Base-by-base conservation (phyloP, 2,329 filamentous ascomycete species). In the Neonectria sp. region DNA sequence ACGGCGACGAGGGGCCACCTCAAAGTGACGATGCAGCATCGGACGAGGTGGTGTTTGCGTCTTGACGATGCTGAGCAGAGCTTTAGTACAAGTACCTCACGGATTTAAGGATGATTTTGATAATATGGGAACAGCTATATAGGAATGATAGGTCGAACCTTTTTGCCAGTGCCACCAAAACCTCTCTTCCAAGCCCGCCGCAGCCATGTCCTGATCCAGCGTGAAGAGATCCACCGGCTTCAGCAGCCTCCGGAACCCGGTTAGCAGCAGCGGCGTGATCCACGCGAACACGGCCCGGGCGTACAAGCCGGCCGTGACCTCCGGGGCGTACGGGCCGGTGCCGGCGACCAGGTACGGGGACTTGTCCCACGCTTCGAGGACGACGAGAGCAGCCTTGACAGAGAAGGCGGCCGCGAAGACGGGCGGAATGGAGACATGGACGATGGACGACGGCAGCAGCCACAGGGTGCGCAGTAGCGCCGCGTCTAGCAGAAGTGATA, bases 361-460 rank as follows among this genome's bases (percentile, higher is more conserved):
- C 73, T 85, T 85, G 60, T 78, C 80, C 61, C 74, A 71, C 2
- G 80, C 80, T 73, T 85, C 83, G 3, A 82, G 78, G 29, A 81
- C 70, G 21, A 82, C 67, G 17, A 81, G 62, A 0, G 66, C 72
- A n/a, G 77, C 65, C 68, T 84, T 85, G 33, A 82, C 60, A 6
- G 68, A 76, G 40, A 81, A 75, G 4, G 78, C 74, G n/a, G 75
- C 72, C 1, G 80, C 80, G 35, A 81, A 82, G 13, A 82, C 73
- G 46, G 75, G 75, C 2, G 75, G 74, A 8, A 82, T 75, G 21
- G 79, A 43, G 25, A 29, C 21, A 12, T 69, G 60, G 40, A 75
- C 57, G 21, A 66, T 65, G 35, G 69, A 65, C 27, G 70, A 60
- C 4, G 68, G 71, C 21, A 70, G 69, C 40, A 79, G 70, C 77